These are phyloP conservation scores for Penicillium coffeae DNA, from an alignment of 495 filamentous ascomycete species.

Conservation along the genomic window DNA sequence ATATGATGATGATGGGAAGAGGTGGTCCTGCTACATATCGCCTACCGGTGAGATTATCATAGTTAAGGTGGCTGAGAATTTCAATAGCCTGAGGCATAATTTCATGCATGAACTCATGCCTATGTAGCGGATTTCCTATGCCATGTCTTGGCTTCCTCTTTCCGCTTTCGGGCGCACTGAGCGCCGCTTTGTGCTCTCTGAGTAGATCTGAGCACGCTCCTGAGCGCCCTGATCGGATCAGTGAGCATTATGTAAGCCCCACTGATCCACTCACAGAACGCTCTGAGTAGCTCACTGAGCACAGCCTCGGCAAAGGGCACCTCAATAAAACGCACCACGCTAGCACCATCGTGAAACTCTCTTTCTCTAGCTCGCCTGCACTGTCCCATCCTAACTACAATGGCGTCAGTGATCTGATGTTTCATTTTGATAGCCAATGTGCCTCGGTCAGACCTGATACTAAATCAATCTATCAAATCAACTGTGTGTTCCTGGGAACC, in stretches of 20 bases:
- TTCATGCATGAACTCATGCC: too few species aligned
- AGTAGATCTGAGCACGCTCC: slow-evolving; percentile 10
- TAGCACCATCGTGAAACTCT: neutral
- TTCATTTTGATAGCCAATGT: neutral
- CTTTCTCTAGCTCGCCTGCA: neutral
- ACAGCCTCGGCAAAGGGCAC: neutral
- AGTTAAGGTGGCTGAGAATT: too few species aligned
- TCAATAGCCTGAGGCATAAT: too few species aligned
- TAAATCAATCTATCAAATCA: neutral
- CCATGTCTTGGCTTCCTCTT: neutral
- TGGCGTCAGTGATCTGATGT: neutral
- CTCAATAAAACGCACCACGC: neutral
- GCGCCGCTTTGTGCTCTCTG: slow-evolving; percentile 9
- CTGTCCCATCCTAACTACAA: neutral
- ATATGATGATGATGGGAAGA: too few species aligned
- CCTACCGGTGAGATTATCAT: too few species aligned
- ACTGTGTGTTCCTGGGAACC: neutral
- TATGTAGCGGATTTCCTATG: slow-evolving; percentile 1
- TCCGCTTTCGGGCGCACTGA: slow-evolving; percentile 1
- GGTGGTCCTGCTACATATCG: too few species aligned
- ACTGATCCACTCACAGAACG: slow-evolving; percentile 5
- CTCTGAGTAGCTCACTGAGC: slow-evolving; percentile 6
- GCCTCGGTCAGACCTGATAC: neutral
- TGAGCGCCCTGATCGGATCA: slow-evolving; percentile 7
- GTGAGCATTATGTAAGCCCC: slow-evolving; percentile 5